phyloP scores from a whole-genome alignment of 768 basidiomycete species.

The Xerocomellus dryophilus region DNA sequence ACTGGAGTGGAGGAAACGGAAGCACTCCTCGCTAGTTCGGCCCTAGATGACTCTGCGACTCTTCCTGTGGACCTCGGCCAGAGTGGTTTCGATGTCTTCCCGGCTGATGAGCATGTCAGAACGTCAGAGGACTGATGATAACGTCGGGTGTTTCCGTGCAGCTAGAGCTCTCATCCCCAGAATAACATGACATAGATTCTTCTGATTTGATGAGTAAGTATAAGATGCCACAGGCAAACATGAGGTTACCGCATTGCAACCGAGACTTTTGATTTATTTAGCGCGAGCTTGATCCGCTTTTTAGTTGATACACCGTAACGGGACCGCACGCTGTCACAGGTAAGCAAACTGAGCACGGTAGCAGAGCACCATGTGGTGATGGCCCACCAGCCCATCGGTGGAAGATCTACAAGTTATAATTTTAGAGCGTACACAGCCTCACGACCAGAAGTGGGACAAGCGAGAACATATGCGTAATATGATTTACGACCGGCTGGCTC shows the following conservation, averaged over 20 bases:
- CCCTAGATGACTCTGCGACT: constrained; percentile 76
- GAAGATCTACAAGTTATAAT: background rate
- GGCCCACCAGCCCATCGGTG: background rate
- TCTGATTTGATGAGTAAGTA: background rate
- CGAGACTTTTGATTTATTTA: background rate
- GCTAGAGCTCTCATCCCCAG: background rate
- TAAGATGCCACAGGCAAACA: background rate
- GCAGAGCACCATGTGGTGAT: background rate
- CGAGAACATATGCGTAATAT: background rate
- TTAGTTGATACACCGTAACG: constrained; percentile 11
- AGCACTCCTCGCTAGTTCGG: constrained; percentile 40
- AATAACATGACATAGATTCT: background rate
- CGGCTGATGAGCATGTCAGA: constrained; percentile 40
- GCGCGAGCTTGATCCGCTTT: background rate
- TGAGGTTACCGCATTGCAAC: background rate
- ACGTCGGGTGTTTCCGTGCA: background rate
- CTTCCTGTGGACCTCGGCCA: constrained; percentile 80
- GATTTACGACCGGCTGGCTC: background rate
- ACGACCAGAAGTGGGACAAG: constrained; percentile 3
- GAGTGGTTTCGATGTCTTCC: constrained; percentile 80
- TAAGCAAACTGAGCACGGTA: background rate
- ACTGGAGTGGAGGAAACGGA: constrained; percentile 57
- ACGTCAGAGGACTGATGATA: constrained; percentile 12
- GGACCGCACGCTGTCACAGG: constrained; percentile 8
- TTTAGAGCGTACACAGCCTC: constrained; percentile 1